These are phyloP conservation scores for Cavenderia fasciculata DNA, from an alignment of 78 protist genomes.

Conservation along the genomic window DNA sequence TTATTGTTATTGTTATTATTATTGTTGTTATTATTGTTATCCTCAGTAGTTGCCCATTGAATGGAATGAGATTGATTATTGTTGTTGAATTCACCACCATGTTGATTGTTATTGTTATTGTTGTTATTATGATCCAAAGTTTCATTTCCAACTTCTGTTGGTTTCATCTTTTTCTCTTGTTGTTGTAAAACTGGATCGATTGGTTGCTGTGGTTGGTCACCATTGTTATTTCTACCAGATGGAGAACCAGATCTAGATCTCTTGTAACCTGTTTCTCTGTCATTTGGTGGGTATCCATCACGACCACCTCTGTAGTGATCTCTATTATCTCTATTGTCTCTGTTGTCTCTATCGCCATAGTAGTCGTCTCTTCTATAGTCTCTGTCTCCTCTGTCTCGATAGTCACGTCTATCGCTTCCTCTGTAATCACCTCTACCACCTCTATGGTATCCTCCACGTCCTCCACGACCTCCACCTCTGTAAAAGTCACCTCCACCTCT, in stretches of 20 bases:
- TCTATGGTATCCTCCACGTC: slow-evolving; percentile 1
- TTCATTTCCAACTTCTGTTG: not conserved
- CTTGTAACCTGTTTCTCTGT: slow-evolving; percentile 11
- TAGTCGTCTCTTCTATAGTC: not conserved
- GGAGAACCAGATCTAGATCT: slow-evolving; percentile 29
- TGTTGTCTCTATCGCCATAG: slow-evolving; percentile 18
- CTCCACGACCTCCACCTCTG: slow-evolving; percentile 19
- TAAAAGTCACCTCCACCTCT: not conserved
- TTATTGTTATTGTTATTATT: too few species aligned
- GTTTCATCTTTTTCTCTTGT: not conserved
- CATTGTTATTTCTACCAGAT: slow-evolving; percentile 18
- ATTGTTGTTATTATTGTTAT: slow-evolving; percentile 38
- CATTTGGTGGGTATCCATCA: not conserved
- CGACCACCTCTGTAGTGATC: slow-evolving; percentile 16
- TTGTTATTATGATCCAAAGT: not conserved
- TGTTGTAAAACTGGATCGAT: not conserved
- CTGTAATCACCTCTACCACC: slow-evolving; percentile 20
- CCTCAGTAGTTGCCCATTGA: slow-evolving; percentile 64
- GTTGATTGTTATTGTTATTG: not conserved
- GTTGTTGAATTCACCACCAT: not conserved
- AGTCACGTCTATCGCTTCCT: slow-evolving; percentile 15
- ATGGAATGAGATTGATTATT: not conserved
- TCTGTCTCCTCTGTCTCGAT: not conserved
- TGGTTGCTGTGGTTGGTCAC: slow-evolving; percentile 1
- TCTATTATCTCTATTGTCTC: slow-evolving; percentile 28